A percentile compares a stretch with the other conserved stretches of the same genome.
These are phyloP conservation scores for Wickerhamiella cacticola DNA, from an alignment of 805 yeast species.

Conservation along the genomic window DNA sequence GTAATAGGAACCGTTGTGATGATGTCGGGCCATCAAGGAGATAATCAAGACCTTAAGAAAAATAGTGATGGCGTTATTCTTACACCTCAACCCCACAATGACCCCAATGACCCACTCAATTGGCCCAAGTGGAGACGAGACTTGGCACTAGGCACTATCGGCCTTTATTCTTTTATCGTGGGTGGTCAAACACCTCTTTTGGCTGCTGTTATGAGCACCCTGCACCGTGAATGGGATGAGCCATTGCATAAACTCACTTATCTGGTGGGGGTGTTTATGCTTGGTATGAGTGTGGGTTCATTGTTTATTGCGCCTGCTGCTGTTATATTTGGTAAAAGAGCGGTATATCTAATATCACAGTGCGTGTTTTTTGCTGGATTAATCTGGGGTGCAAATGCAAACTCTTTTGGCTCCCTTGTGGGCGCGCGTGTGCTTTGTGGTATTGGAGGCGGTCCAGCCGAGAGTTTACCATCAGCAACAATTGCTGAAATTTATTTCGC, in stretches of 20 bases:
- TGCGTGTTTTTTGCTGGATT: slow-evolving; percentile 40
- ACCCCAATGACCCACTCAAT: slow-evolving; percentile 53
- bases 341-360: slow-evolving; percentile 40
- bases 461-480: slow-evolving; percentile 47
- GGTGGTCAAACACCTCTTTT: slow-evolving; percentile 53
- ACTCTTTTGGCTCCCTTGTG: slow-evolving; percentile 39
- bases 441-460: slow-evolving; percentile 50
- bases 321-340: slow-evolving; percentile 44
- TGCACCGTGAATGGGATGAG: slow-evolving; percentile 35
- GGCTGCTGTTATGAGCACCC: slow-evolving; percentile 41
- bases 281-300: slow-evolving; percentile 47
- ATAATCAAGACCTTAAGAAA: slow-evolving; percentile 31
- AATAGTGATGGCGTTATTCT: slow-evolving; percentile 40
- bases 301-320: slow-evolving; percentile 48
- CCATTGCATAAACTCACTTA: slow-evolving; percentile 37
- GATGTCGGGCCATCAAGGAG: slow-evolving; percentile 24
- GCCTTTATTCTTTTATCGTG: slow-evolving; percentile 45
- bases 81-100: slow-evolving; percentile 50
- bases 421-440: slow-evolving; percentile 49
- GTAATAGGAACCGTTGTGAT: slow-evolving; percentile 43
- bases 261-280: slow-evolving; percentile 48
- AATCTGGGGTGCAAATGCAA: slow-evolving; percentile 43
- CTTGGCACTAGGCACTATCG: slow-evolving; percentile 40
- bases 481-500: slow-evolving; percentile 50
- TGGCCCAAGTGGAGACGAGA: slow-evolving; percentile 55